Evolutionary conservation across 768 basidiomycete genomes (phyloP).

Genomic region (Lentinula boryana): DNA sequence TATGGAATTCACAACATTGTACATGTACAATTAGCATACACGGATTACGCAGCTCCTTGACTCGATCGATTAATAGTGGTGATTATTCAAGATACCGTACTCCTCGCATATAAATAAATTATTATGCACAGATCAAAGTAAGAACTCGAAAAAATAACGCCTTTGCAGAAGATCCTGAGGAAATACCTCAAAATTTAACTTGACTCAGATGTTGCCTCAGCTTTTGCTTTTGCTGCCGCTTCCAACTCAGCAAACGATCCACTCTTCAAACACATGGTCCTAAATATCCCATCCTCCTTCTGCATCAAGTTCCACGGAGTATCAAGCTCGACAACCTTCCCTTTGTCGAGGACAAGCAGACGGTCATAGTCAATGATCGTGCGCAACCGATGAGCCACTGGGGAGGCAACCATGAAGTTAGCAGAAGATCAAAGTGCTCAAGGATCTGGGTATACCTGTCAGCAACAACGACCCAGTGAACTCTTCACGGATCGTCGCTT

Average conservation of each 20-base stretch:
- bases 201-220: constrained; percentile 8
- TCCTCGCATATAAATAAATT: not conserved
- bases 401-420: not conserved
- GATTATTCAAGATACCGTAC: too few relatives aligned
- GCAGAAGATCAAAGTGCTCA: not conserved
- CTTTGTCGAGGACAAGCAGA: constrained; percentile 22
- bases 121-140: not conserved
- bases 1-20: too few relatives aligned
- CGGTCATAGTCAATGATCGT: constrained; percentile 20
- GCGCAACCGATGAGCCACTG: constrained; percentile 21
- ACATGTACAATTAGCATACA: too few relatives aligned
- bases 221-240: constrained; percentile 44
- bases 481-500: constrained; percentile 80
- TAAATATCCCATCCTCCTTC: constrained; percentile 59
- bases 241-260: constrained; percentile 61
- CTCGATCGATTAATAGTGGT: too few relatives aligned
- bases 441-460: constrained; percentile 44
- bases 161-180: too few relatives aligned
- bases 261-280: constrained; percentile 66
- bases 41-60: too few relatives aligned
- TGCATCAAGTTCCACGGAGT: constrained; percentile 64
- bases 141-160: too few relatives aligned
- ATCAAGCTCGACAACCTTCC: constrained; percentile 61
- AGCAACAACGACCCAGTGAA: constrained; percentile 71
- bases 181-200: not conserved